phyloP scores from a whole-genome alignment of 345 rosid species.

The Citrus glauca region DNA sequence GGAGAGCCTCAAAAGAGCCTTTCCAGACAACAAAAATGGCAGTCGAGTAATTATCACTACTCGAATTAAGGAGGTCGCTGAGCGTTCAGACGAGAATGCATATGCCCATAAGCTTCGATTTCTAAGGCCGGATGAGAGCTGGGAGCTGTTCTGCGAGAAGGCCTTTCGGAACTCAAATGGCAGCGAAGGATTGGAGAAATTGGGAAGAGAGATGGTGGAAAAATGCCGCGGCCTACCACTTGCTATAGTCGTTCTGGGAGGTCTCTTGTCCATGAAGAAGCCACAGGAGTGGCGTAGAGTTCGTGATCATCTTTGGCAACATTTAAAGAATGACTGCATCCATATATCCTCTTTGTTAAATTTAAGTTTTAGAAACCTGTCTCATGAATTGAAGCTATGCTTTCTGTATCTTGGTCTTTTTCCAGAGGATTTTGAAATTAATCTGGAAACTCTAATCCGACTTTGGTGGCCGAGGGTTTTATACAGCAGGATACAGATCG shows the following conservation, averaged over 20 bases:
- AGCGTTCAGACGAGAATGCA: neutral
- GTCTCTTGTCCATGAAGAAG: neutral
- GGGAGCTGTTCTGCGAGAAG: neutral
- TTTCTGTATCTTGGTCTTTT: neutral
- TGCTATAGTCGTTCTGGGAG: neutral
- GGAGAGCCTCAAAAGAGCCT: neutral
- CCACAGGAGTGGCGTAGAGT: neutral
- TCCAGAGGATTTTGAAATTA: neutral
- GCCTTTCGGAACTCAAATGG: neutral
- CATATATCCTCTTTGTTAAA: neutral
- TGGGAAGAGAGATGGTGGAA: neutral
- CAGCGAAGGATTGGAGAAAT: neutral
- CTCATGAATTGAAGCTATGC: neutral
- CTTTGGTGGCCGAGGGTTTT: neutral
- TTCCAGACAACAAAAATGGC: neutral
- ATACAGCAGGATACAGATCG: neutral
- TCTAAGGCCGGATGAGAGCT: slow-evolving; percentile 12
- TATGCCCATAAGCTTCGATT: neutral
- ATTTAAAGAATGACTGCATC: neutral
- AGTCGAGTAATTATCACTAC: neutral
- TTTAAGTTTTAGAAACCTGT: neutral
- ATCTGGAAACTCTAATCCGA: neutral
- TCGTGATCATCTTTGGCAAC: neutral
- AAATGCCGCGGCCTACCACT: neutral
- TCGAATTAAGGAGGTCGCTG: neutral